Evolutionary conservation across 352 stramenopile species (phyloP).

Genomic region (Globisporangium abappressorium): DNA sequence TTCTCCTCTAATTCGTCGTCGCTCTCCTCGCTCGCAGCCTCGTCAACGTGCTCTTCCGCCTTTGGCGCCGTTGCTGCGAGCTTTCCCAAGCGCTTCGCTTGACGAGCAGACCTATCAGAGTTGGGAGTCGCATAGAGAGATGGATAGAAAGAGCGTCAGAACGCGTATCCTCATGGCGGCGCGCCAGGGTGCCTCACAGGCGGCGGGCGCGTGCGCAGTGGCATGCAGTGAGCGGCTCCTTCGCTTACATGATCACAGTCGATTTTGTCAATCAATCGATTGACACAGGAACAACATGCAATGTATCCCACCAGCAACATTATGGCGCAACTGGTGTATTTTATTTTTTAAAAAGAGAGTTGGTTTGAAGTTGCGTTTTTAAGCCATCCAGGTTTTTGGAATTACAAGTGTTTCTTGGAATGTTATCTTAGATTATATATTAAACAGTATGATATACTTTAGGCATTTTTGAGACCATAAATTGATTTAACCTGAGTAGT

Average conservation of each 20-base stretch:
- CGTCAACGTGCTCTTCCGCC: slow-evolving; percentile 15
- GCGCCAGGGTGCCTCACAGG: background rate
- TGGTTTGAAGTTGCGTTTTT: too few species aligned
- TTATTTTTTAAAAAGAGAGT: too few species aligned
- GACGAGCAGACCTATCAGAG: slow-evolving; percentile 62
- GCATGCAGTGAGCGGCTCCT: background rate
- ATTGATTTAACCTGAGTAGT: too few species aligned
- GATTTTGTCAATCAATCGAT: background rate
- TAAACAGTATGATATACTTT: too few species aligned
- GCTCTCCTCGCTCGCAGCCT: slow-evolving; percentile 19
- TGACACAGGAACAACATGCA: background rate
- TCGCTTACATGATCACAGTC: background rate
- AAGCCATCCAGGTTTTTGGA: too few species aligned
- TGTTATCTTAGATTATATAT: too few species aligned
- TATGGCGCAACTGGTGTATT: too few species aligned
- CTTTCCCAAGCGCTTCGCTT: slow-evolving; percentile 65
- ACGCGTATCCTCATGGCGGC: background rate
- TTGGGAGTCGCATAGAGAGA: background rate
- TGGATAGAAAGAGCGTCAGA: too few species aligned
- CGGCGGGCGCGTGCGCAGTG: background rate
- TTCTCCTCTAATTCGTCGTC: slow-evolving; percentile 55
- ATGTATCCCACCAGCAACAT: too few species aligned
- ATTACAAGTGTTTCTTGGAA: too few species aligned
- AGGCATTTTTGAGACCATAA: too few species aligned
- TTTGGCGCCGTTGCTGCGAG: slow-evolving; percentile 46